Conservation (phyloP, 768 basidiomycete species). For the Agrocybe pediades region DNA sequence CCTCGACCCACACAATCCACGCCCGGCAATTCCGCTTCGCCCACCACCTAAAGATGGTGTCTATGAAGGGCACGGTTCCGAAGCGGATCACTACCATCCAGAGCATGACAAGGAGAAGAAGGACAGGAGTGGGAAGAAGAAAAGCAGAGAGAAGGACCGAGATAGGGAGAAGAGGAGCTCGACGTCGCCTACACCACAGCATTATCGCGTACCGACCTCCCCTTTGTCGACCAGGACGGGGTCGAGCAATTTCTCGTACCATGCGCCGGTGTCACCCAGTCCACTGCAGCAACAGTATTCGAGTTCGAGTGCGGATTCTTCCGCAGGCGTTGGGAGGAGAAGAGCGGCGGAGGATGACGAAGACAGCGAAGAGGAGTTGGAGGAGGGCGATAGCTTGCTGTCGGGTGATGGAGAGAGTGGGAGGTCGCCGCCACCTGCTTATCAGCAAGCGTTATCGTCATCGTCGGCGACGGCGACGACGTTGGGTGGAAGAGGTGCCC, state of each 20-base stretch:
- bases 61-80: constrained; percentile 6
- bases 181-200: constrained; percentile 7
- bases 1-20: constrained; percentile 78
- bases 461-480: too few relatives aligned
- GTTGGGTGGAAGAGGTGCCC: too few relatives aligned
- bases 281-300: constrained; percentile 70
- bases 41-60: constrained; percentile 25
- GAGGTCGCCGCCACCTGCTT: constrained; percentile 25
- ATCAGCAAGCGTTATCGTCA: constrained; percentile 18
- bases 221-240: constrained; percentile 55
- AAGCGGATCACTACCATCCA: too few relatives aligned
- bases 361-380: too few relatives aligned
- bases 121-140: too few relatives aligned
- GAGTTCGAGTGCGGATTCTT: too few relatives aligned
- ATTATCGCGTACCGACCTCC: constrained; percentile 39
- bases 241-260: constrained; percentile 55
- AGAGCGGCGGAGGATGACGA: too few relatives aligned
- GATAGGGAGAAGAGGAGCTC: neutral
- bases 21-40: constrained; percentile 74
- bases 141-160: too few relatives aligned
- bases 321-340: too few relatives aligned
- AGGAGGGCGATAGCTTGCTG: too few relatives aligned
- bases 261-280: constrained; percentile 61
- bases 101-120: too few relatives aligned
- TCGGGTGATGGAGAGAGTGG: neutral